A percentile compares a stretch with the other conserved stretches of the same genome.
These are phyloP conservation scores for Wickerhamomyces subpelliculosus DNA, from an alignment of 805 yeast species.

Conservation along the genomic window DNA sequence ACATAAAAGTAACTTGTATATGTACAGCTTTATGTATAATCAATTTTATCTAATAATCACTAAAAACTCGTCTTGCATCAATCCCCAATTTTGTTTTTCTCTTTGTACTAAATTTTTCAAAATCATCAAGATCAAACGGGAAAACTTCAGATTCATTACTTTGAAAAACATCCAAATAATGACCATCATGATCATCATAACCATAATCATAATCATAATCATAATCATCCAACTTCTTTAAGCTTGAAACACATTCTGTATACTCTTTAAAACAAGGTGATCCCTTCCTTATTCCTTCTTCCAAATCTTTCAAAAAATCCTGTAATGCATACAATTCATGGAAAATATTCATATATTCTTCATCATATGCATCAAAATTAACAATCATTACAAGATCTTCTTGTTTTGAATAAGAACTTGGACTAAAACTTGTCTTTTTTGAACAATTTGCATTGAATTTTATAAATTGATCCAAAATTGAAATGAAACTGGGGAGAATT, in stretches of 20 bases:
- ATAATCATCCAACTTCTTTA: not conserved
- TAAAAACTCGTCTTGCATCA: not conserved
- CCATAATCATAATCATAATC: no score
- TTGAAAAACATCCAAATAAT: no score
- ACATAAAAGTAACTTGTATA: not conserved
- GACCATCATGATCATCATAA: no score
- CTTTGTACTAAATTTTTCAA: not conserved
- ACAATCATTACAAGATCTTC: conserved; percentile 9
- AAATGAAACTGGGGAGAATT: not conserved
- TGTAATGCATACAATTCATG: conserved; percentile 4
- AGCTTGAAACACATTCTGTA: not conserved
- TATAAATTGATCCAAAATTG: not conserved
- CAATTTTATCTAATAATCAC: not conserved
- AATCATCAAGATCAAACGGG: no score
- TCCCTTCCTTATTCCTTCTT: conserved; percentile 4
- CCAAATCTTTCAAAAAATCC: conserved; percentile 6
- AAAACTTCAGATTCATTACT: no score
- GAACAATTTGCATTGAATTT: no score
- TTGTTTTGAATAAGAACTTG: no score
- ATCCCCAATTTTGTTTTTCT: not conserved
- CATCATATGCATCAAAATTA: conserved; percentile 12
- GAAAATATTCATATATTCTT: conserved; percentile 4
- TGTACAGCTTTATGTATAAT: not conserved
- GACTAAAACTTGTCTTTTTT: no score
- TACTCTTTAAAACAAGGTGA: conserved; percentile 1